Evolutionary conservation across 129 eudicot genomes (phyloP), one percentile per base, ranked within the genome.

Genomic region (Saussurea involucrata): DNA sequence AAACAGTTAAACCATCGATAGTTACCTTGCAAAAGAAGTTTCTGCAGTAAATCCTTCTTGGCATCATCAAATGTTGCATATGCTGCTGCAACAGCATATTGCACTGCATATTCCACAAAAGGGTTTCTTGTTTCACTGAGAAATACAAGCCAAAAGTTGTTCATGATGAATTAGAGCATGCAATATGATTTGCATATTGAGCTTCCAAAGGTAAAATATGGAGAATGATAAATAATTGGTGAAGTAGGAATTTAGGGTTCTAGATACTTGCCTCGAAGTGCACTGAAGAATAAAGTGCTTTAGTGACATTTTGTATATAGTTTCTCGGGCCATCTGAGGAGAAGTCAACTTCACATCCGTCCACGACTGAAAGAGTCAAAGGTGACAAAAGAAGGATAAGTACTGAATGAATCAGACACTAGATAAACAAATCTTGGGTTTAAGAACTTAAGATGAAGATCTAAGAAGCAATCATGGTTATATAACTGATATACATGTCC

Each of bases 71-170:
- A 32, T 71, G 67, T 91, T 68, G 97, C 88, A 68, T 76, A 75
- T 57, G 96, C 97, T 81, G 97, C 97, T 72, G 98, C 98, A 37
- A 91, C 88, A 24, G 89, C 87, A 80, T 95, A 95, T 72, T 89
- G 98, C 81, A 95, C 74, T 12, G 98, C 98, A 79, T 89, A 84
- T 85, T 95, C 98, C 70, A 95, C 98, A 85, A 95, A 95, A 37
- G 96, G 98, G 80, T 91, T 95, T 71, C 90, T 87, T 21, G 92
- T 58, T 66, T 88, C 96, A 76, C 97, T 91, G 89, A 86, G 4
- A 81, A 53, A 40, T 29, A 44, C 24, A 76, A 31, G 32, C 69
- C 44, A 83, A 68, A 10, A 42, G 63, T 15, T 68, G 81, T 63
- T 32, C 80, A 12, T 22, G 31, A 69, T 53, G 31, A 27, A 78